These are phyloP conservation scores for Ceratocystis lukuohia DNA, from an alignment of 2,329 filamentous ascomycete species.

Conservation along the genomic window DNA sequence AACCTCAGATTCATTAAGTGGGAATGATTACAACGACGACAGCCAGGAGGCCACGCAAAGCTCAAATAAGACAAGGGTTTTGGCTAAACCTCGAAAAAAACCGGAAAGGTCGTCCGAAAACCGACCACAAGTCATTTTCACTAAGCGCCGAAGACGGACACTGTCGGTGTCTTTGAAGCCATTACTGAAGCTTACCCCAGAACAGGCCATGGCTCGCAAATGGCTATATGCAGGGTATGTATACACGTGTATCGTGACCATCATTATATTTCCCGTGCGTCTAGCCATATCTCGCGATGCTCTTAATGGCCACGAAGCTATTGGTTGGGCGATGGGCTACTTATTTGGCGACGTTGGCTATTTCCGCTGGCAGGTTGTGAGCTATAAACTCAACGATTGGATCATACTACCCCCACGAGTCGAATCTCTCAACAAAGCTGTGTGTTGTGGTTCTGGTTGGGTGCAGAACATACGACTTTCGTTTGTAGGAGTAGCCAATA, in stretches of 20 bases:
- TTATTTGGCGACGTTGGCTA: constrained; percentile 63
- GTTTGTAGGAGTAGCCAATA: constrained; percentile 62
- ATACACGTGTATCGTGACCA: constrained; percentile 51
- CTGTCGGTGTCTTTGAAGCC: constrained; percentile 52
- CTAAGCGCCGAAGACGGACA: constrained; percentile 52
- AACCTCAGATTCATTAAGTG: background rate
- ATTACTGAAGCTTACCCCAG: constrained; percentile 67
- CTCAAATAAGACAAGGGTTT: background rate
- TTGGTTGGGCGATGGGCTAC: constrained; percentile 88
- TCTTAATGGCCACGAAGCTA: constrained; percentile 59
- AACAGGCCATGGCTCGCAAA: constrained; percentile 62
- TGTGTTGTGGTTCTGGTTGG: constrained; percentile 41
- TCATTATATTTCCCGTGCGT: constrained; percentile 60
- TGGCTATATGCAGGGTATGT: constrained; percentile 74
- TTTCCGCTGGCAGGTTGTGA: constrained; percentile 59
- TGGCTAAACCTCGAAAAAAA: background rate
- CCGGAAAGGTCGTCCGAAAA: background rate
- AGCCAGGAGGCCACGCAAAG: background rate
- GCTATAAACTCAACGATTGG: constrained; percentile 58
- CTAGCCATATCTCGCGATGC: constrained; percentile 54
- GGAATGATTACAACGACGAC: background rate
- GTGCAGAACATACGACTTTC: constrained; percentile 51
- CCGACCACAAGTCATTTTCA: constrained; percentile 21
- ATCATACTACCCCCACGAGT: constrained; percentile 49
- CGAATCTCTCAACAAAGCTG: constrained; percentile 12